Base-by-base conservation (phyloP, 2,329 filamentous ascomycete species). In the Fusarium floridanum region DNA sequence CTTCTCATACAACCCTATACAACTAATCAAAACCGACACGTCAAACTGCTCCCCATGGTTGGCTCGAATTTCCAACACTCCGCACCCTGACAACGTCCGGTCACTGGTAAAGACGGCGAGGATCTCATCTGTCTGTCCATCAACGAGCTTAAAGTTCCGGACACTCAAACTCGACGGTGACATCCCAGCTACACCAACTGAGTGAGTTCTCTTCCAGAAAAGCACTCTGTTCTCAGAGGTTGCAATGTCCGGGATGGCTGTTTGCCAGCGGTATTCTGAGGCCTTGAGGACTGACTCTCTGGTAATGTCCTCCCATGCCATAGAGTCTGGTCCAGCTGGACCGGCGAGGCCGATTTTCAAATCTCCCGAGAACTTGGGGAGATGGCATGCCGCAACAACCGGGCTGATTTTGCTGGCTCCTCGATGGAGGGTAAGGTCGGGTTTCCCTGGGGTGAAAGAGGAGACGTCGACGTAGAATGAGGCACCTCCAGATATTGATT, bases 41-140 rank as follows among this genome's bases (percentile, higher is more conserved):
- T 60, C 57, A 60, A 60, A 60, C 37, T 60, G 24, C 11, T 60
- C 57, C 22, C 57, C 37, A 20, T 60, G 12, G 17, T 41, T 43
- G 8, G 20, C 57, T 24, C 57, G 57, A 60, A 60, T 36, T 24
- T 60, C 57, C 24, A 60, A 29, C 16, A 29, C 37, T 41, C 57
- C 57, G 24, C 57, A 61, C 24, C 27, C 39, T 14, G 57, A 61
- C 17, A 61, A 14, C 9, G 57, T n/a, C 36, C 16, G 24, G 7
- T 61, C 37, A 27, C 57, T 43, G 5, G 57, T 61, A 24, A 61
- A 61, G 57, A 61, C 37, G n/a, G 55, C 55, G 6, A 59, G 55
- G 34, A 59, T 41, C 20, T 59, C 55, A 14, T 37, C 55, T 2
- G 60, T 62, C 3, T 62, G 37, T 32, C n/a, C 39, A 20, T 62